phyloP scores from a whole-genome alignment of 441 rosid genomes.

The Theobroma grandiflorum region DNA sequence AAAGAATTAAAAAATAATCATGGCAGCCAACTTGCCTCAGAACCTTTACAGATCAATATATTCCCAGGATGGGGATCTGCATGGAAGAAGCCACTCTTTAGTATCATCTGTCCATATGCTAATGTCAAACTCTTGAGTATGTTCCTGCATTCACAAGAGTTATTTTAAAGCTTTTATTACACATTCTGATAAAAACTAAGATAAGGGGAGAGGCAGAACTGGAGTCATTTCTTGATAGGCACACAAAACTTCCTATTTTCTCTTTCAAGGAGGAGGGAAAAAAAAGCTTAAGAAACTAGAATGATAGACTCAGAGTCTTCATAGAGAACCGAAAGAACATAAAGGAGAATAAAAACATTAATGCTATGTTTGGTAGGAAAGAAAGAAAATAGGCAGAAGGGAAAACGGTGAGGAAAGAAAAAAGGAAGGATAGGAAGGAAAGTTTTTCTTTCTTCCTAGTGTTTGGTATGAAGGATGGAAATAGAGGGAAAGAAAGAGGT shows the following conservation, averaged over 20 bases:
- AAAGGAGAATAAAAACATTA: background rate
- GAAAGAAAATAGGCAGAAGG: no score
- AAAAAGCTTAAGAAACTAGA: background rate
- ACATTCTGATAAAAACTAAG: background rate
- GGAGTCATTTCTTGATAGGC: background rate
- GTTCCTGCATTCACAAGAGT: conserved; percentile 56
- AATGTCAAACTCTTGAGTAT: conserved; percentile 80
- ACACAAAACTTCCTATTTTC: background rate
- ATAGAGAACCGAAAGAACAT: background rate
- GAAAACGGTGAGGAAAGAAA: no score
- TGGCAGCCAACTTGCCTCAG: conserved; percentile 71
- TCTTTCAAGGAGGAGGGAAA: background rate
- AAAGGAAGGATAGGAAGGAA: no score
- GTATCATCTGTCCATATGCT: conserved; percentile 96
- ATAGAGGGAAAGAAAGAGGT: no score
- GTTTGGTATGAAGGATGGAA: no score
- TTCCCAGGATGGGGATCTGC: conserved; percentile 99
- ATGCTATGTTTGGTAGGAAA: no score
- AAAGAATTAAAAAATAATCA: conserved; percentile 24
- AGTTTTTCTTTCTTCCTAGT: no score
- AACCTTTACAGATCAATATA: conserved; percentile 87
- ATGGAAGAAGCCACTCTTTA: conserved; percentile 95
- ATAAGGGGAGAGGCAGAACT: background rate
- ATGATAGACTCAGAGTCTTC: background rate
- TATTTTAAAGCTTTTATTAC: background rate